A percentile compares a stretch with the other conserved stretches of the same genome.
These are phyloP conservation scores for Sclerospora graminicola DNA, from an alignment of 352 stramenopile species.

Conservation along the genomic window DNA sequence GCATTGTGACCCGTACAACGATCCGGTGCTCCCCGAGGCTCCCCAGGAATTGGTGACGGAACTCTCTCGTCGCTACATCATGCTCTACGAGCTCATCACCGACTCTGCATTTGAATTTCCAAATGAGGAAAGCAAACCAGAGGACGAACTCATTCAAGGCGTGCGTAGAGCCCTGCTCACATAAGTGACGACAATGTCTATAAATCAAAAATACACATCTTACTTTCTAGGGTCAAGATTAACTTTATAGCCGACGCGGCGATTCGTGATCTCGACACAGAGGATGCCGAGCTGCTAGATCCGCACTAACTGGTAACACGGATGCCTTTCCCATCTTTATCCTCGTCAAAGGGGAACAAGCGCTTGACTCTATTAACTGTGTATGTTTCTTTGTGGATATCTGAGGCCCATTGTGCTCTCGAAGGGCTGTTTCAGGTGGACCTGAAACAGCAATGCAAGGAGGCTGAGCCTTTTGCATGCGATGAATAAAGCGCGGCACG, in stretches of 20 bases:
- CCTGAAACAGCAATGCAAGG: too few relatives aligned
- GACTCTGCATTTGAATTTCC: conserved; percentile 90
- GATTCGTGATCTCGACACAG: too few relatives aligned
- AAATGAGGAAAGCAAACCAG: conserved; percentile 13
- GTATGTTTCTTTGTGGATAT: too few relatives aligned
- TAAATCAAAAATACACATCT: conserved; percentile 16
- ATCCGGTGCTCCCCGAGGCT: conserved; percentile 90
- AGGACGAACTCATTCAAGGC: conserved; percentile 40
- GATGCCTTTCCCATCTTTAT: too few relatives aligned
- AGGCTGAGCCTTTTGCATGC: too few relatives aligned
- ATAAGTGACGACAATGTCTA: conserved; percentile 18
- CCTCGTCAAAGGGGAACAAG: too few relatives aligned
- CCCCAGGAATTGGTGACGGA: conserved; percentile 94
- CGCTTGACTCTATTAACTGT: too few relatives aligned
- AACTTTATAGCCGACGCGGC: too few relatives aligned
- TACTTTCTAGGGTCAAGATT: background rate
- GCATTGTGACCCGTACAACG: conserved; percentile 98
- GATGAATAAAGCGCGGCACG: too few relatives aligned
- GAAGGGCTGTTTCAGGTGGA: too few relatives aligned
- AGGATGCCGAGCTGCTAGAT: background rate
- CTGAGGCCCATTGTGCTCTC: too few relatives aligned
- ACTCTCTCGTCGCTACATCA: conserved; percentile 94
- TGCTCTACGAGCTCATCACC: conserved; percentile 99
- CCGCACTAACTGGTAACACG: conserved; percentile 39
- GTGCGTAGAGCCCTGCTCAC: conserved; percentile 24